Conservation (phyloP, 441 rosid species). For the Erodium chrysanthum region DNA sequence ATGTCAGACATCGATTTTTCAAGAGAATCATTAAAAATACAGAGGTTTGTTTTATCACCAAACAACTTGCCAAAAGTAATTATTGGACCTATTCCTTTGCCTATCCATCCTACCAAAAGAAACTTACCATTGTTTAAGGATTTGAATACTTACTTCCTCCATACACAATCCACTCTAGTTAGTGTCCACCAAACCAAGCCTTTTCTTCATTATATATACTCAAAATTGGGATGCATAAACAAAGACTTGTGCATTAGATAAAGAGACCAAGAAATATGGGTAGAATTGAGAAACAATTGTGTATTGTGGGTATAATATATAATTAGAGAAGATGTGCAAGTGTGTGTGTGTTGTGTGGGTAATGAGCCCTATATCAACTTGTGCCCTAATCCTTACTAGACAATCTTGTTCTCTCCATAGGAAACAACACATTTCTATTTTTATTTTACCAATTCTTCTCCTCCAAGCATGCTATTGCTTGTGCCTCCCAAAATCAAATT, state of each 20-base stretch:
- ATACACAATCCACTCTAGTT: background rate
- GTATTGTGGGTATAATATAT: conserved; percentile 44
- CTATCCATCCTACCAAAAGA: too few species aligned
- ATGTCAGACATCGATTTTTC: too few species aligned
- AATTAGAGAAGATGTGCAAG: conserved; percentile 27
- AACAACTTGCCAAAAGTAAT: too few species aligned
- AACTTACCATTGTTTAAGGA: too few species aligned
- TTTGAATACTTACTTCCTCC: background rate
- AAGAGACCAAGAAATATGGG: conserved; percentile 1
- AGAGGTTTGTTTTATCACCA: too few species aligned
- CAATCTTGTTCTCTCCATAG: conserved; percentile 50
- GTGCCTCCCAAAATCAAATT: conserved; percentile 15
- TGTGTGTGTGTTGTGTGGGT: conserved; percentile 40
- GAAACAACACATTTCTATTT: conserved; percentile 42
- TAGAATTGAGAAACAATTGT: conserved; percentile 26
- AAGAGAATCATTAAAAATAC: too few species aligned
- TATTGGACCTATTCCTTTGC: too few species aligned
- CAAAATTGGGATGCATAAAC: background rate
- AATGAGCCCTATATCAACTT: conserved; percentile 31
- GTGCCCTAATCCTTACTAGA: conserved; percentile 44
- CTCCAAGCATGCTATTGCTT: conserved; percentile 23
- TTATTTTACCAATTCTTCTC: conserved; percentile 26
- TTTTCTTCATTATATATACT: background rate
- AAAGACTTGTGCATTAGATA: background rate
- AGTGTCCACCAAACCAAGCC: conserved; percentile 4